These are phyloP conservation scores for Metschnikowia gelsemii DNA, from an alignment of 805 yeast species.

Conservation along the genomic window DNA sequence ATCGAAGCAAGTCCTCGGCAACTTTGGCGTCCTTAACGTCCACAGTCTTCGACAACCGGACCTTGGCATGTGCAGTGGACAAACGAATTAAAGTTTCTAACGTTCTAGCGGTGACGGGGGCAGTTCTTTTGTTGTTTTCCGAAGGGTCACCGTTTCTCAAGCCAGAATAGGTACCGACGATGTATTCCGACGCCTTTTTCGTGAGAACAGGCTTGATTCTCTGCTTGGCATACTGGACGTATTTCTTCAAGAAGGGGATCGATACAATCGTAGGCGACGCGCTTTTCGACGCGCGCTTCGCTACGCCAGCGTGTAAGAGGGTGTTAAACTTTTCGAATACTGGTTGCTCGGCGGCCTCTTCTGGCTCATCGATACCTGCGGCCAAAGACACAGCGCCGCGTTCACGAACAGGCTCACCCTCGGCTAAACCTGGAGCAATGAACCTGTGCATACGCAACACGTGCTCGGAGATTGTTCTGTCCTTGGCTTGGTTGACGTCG, in stretches of 20 bases:
- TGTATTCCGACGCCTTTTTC: conserved; percentile 71
- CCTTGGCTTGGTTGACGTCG: conserved; percentile 82
- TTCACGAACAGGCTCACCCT: conserved; percentile 93
- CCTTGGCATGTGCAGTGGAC: conserved; percentile 95
- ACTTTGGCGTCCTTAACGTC: conserved; percentile 76
- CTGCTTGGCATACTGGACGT: conserved; percentile 90
- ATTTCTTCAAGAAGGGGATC: conserved; percentile 85
- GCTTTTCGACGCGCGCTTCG: conserved; percentile 22
- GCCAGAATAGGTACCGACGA: conserved; percentile 75
- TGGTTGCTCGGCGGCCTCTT: conserved; percentile 50
- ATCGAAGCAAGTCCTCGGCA: conserved; percentile 83
- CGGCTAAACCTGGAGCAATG: conserved; percentile 81
- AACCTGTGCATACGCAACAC: conserved; percentile 91
- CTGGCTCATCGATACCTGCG: conserved; percentile 67
- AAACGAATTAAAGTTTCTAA: conserved; percentile 92
- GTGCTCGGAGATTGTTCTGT: conserved; percentile 88
- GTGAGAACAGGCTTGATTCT: conserved; percentile 81
- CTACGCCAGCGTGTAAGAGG: conserved; percentile 76
- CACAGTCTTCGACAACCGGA: conserved; percentile 76
- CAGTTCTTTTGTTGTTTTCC: conserved; percentile 67
- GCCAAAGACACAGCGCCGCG: conserved; percentile 66
- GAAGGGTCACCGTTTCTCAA: conserved; percentile 69
- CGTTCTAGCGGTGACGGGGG: conserved; percentile 98
- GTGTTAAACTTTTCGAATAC: conserved; percentile 86
- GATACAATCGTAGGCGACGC: conserved; percentile 46